These are phyloP conservation scores for Linnemannia exigua DNA, from an alignment of 192 early-diverging fungal genomes.

Conservation along the genomic window DNA sequence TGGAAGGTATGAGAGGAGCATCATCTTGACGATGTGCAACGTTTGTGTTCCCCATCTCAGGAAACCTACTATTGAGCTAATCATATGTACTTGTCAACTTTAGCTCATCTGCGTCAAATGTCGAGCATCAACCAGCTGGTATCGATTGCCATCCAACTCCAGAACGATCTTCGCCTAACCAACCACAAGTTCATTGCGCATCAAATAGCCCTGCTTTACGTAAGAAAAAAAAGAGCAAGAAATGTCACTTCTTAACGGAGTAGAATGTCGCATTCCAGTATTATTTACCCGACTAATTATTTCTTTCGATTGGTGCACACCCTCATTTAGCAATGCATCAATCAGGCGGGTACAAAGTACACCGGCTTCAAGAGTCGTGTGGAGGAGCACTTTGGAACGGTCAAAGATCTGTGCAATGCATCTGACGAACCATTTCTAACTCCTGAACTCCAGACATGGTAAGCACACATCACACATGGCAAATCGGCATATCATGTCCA, in stretches of 20 bases:
- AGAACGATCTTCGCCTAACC: constrained; percentile 58
- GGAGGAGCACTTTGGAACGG: constrained; percentile 52
- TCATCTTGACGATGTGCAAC: background rate
- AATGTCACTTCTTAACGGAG: background rate
- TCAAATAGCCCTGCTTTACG: constrained; percentile 65
- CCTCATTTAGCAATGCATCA: constrained; percentile 54
- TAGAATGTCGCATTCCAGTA: background rate
- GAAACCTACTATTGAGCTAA: background rate
- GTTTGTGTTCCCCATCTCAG: background rate
- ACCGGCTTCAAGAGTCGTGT: constrained; percentile 55
- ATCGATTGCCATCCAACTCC: constrained; percentile 63
- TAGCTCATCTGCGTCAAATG: constrained; percentile 53
- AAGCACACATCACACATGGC: too few relatives aligned
- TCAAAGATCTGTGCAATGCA: constrained; percentile 51
- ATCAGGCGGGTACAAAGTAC: constrained; percentile 52
- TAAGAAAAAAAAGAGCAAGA: constrained; percentile 17
- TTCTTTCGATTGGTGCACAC: too few relatives aligned
- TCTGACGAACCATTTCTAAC: constrained; percentile 44
- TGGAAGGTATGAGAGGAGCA: constrained; percentile 7
- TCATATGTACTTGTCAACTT: background rate
- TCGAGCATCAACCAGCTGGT: constrained; percentile 57
- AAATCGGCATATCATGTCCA: too few relatives aligned
- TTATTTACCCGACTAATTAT: background rate
- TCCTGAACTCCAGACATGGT: constrained; percentile 51
- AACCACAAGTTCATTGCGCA: constrained; percentile 70